Evolutionary conservation across 495 filamentous ascomycete genomes (phyloP).

Genomic region (Friedmanniomyces simplex): DNA sequence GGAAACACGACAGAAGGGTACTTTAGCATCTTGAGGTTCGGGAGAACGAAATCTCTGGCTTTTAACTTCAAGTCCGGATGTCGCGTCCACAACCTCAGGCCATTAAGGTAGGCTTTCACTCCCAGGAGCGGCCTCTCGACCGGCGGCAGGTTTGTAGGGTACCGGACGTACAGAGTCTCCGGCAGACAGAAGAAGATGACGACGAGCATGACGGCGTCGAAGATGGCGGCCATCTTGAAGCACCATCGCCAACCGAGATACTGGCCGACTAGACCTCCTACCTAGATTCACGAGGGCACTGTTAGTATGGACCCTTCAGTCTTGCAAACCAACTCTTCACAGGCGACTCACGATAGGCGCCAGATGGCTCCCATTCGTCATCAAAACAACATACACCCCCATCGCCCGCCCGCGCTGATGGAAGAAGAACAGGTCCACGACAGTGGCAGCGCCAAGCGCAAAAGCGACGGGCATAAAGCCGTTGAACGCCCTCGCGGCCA

Average conservation of each 20-base stretch:
- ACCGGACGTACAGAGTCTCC: conserved; percentile 8
- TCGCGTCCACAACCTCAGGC: conserved; percentile 11
- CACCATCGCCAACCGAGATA: conserved; percentile 15
- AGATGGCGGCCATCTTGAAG: conserved; percentile 9
- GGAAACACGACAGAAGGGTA: conserved; percentile 25
- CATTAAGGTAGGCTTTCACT: neutral
- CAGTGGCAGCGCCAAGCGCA: conserved; percentile 15
- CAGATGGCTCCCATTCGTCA: conserved; percentile 11
- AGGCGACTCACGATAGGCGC: conserved; percentile 11
- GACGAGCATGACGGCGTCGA: conserved; percentile 5
- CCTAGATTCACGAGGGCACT: too few relatives aligned
- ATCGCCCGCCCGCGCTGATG: conserved; percentile 10
- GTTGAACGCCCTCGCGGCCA: conserved; percentile 13
- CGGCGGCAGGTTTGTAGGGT: neutral
- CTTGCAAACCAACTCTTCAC: neutral
- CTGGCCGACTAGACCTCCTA: neutral
- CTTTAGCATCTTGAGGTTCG: conserved; percentile 21
- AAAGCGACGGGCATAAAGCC: neutral
- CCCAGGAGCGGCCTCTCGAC: neutral
- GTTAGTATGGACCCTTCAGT: too few relatives aligned
- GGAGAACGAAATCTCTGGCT: conserved; percentile 17
- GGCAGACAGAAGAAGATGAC: conserved; percentile 15
- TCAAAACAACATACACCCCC: conserved; percentile 34
- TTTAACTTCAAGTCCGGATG: conserved; percentile 7
- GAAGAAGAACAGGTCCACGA: conserved; percentile 7